phyloP scores from a whole-genome alignment of 176 grass and related monocot species.

The Oryza nivara region DNA sequence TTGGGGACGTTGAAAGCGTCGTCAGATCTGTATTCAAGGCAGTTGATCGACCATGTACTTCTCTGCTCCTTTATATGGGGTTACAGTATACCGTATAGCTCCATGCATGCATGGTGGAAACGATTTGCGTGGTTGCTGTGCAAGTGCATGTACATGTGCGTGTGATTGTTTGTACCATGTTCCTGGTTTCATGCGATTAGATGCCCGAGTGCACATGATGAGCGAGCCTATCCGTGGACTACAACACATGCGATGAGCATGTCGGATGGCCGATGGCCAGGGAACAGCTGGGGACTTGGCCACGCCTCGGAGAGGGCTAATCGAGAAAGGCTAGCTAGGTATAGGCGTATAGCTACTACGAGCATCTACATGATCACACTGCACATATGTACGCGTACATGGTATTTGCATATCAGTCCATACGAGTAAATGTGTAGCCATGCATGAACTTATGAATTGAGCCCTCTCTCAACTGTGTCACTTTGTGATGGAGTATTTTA shows the following conservation, averaged over 20 bases:
- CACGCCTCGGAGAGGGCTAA: background rate
- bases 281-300: background rate
- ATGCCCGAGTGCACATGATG: conserved; percentile 5
- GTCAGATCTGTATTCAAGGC: background rate
- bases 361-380: too few relatives aligned
- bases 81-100: background rate
- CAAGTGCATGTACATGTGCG: background rate
- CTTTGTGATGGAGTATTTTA: background rate
- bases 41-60: background rate
- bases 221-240: background rate
- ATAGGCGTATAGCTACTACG: too few relatives aligned
- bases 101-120: background rate
- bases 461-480: background rate
- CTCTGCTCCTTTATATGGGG: background rate
- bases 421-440: background rate
- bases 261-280: background rate
- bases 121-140: background rate
- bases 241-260: background rate
- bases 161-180: background rate
- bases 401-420: background rate
- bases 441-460: background rate
- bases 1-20: too few relatives aligned
- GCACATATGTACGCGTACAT: too few relatives aligned
- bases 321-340: too few relatives aligned
- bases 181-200: conserved; percentile 38